Conservation (phyloP, 2,329 filamentous ascomycete genomes). For the Domatiomyces globalis region DNA sequence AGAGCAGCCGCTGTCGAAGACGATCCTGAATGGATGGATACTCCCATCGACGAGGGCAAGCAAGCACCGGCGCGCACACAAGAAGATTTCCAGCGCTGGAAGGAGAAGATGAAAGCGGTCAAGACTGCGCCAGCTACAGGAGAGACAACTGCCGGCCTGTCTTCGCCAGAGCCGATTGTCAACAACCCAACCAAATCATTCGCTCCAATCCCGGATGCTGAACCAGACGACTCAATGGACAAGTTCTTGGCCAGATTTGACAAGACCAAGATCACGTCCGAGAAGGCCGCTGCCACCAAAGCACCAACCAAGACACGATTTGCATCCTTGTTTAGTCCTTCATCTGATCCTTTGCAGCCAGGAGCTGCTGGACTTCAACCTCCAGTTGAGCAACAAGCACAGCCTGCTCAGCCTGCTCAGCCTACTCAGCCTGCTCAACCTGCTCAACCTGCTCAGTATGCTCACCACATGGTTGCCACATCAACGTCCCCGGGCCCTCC, state of each 20-base stretch:
- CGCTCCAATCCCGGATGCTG: conserved; percentile 5
- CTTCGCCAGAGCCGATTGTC: conserved; percentile 30
- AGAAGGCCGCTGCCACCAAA: conserved; percentile 36
- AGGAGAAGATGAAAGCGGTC: conserved; percentile 72
- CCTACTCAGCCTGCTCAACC: too few relatives aligned
- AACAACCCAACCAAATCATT: conserved; percentile 21
- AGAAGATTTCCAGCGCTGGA: conserved; percentile 89
- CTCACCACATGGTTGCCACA: conserved; percentile 10
- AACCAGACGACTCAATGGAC: conserved; percentile 16
- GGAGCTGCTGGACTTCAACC: not conserved
- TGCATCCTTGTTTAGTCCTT: conserved; percentile 60
- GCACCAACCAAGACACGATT: conserved; percentile 64
- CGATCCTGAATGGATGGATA: conserved; percentile 80
- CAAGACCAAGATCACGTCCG: conserved; percentile 23
- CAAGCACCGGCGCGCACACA: conserved; percentile 60
- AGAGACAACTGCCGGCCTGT: conserved; percentile 18
- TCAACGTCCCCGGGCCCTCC: conserved; percentile 29
- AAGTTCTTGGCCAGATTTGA: conserved; percentile 17
- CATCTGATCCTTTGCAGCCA: conserved; percentile 6
- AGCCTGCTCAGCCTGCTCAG: conserved; percentile 24
- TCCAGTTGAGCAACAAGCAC: conserved; percentile 17
- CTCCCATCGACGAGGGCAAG: conserved; percentile 37
- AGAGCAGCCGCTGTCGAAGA: conserved; percentile 47
- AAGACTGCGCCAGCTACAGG: conserved; percentile 4
- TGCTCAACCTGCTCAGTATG: conserved; percentile 26